A percentile compares a stretch with the other conserved stretches of the same genome.
phyloP scores from a whole-genome alignment of 2,329 filamentous ascomycete genomes.

The Phaeosphaeria sp. region DNA sequence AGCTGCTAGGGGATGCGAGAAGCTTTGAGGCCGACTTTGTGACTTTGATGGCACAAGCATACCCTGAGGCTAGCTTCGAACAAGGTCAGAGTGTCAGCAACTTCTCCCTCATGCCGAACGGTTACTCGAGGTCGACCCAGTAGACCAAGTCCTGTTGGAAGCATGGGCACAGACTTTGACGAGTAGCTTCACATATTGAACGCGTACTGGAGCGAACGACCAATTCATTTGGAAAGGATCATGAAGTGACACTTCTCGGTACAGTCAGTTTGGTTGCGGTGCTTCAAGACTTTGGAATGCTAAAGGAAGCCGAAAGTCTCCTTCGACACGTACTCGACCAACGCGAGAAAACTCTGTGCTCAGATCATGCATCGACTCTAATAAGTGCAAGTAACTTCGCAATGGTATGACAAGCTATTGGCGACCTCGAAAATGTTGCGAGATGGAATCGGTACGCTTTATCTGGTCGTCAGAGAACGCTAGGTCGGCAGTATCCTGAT shows the following conservation, averaged over 20 bases:
- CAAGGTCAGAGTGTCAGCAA: constrained; percentile 18
- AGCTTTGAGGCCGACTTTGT: constrained; percentile 17
- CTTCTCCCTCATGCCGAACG: constrained; percentile 21
- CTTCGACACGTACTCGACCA: neutral
- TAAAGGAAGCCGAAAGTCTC: neutral
- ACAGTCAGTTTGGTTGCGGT: neutral
- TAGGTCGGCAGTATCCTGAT: neutral
- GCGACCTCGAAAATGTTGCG: neutral
- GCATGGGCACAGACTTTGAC: constrained; percentile 17
- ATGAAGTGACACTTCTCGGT: neutral
- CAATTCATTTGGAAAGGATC: neutral
- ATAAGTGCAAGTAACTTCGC: neutral
- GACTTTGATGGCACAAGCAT: constrained; percentile 12
- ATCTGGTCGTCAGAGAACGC: neutral
- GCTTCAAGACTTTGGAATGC: neutral
- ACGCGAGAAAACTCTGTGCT: neutral
- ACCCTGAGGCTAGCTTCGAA: constrained; percentile 15
- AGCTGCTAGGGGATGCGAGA: constrained; percentile 6
- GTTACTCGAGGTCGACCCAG: constrained; percentile 10
- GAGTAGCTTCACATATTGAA: constrained; percentile 17
- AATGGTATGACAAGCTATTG: neutral
- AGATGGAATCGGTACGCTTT: neutral
- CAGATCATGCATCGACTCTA: neutral
- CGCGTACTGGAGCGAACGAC: constrained; percentile 8
- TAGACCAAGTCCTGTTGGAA: constrained; percentile 3